These are phyloP conservation scores for Phytopythium montanum DNA, from an alignment of 352 stramenopile genomes.

Conservation along the genomic window DNA sequence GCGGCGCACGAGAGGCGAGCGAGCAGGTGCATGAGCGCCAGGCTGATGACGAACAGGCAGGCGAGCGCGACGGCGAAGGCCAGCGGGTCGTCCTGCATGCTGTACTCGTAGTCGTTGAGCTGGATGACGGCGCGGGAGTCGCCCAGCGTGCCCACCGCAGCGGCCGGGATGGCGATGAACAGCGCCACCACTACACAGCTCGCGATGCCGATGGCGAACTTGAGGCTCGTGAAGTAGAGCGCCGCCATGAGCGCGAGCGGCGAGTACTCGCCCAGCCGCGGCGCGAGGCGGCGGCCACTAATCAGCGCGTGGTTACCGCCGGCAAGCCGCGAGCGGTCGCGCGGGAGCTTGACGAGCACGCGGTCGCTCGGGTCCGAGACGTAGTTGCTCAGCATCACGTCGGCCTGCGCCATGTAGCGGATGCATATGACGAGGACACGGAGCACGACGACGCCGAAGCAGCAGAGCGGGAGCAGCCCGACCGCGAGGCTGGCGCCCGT, in stretches of 20 bases:
- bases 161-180: conserved; percentile 25
- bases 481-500: conserved; percentile 29
- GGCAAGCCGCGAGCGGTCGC: neutral
- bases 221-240: conserved; percentile 66
- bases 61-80: conserved; percentile 35
- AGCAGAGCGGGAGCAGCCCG: conserved; percentile 56
- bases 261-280: conserved; percentile 48
- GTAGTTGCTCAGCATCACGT: conserved; percentile 70
- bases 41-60: conserved; percentile 46
- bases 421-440: conserved; percentile 43
- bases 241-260: conserved; percentile 50
- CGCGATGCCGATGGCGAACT: conserved; percentile 49
- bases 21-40: conserved; percentile 53
- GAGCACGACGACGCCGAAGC: conserved; percentile 60
- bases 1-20: conserved; percentile 36
- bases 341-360: conserved; percentile 35
- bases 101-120: conserved; percentile 19
- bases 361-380: conserved; percentile 37
- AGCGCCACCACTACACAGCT: conserved; percentile 35
- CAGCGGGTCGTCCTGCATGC: conserved; percentile 31
- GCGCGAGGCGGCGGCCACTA: conserved; percentile 37
- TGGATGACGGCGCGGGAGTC: conserved; percentile 20
- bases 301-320: conserved; percentile 24
- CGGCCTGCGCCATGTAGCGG: conserved; percentile 39
- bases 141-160: conserved; percentile 13